A percentile compares a stretch with the other conserved stretches of the same genome.
Conservation (phyloP, 331 rosid genomes). For the Acacia concinna region DNA sequence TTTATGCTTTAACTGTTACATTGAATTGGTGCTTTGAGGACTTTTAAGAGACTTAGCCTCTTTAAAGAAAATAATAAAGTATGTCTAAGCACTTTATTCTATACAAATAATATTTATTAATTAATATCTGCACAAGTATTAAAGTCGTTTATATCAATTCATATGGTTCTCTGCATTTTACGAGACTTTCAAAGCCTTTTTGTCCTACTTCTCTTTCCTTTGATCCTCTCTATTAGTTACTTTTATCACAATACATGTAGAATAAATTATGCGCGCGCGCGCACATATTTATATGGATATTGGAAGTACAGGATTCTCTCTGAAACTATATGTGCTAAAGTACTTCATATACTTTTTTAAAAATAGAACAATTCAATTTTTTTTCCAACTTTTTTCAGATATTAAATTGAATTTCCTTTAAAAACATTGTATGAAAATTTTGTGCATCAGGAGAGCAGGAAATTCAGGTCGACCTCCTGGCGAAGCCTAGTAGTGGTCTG, state of each 20-base stretch:
- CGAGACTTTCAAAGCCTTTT: slow-evolving; percentile 39
- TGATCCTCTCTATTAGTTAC: slow-evolving; percentile 40
- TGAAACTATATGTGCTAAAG: background rate
- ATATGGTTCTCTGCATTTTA: slow-evolving; percentile 32
- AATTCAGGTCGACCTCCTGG: slow-evolving; percentile 57
- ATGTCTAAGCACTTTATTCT: slow-evolving; percentile 52
- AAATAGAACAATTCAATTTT: background rate
- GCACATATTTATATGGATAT: background rate
- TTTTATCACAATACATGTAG: slow-evolving; percentile 30
- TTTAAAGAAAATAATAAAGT: slow-evolving; percentile 27
- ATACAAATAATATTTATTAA: slow-evolving; percentile 25
- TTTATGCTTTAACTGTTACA: slow-evolving; percentile 61
- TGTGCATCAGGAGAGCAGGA: slow-evolving; percentile 51
- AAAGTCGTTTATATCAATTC: slow-evolving; percentile 38
- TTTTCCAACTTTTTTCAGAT: background rate
- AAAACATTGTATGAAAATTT: background rate
- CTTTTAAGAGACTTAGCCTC: slow-evolving; percentile 24
- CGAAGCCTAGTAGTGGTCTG: slow-evolving; percentile 27
- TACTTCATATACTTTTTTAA: background rate
- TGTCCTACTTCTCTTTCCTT: slow-evolving; percentile 39
- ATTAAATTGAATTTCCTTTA: background rate
- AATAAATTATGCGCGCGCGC: background rate
- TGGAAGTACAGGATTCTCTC: background rate
- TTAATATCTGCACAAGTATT: slow-evolving; percentile 14
- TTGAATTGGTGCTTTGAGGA: slow-evolving; percentile 42